Evolutionary conservation across 352 stramenopile genomes (phyloP).

Genomic region (Pythium graminicola): DNA sequence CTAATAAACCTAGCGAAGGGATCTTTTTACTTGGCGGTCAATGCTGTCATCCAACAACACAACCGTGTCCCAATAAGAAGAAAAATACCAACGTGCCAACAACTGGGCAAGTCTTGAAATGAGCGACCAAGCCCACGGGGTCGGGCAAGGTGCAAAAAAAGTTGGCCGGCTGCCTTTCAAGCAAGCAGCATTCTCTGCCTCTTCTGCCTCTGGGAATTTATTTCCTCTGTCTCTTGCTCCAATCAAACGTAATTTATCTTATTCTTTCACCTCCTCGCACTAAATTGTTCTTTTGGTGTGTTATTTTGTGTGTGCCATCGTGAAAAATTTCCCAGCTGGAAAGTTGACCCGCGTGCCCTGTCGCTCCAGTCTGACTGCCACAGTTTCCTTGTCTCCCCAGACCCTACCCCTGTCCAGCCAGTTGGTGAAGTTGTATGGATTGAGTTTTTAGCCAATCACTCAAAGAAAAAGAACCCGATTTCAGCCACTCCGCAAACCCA

Average conservation of each 20-base stretch:
- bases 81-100: slow-evolving; percentile 6
- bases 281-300: neutral
- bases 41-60: no score
- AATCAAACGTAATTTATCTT: no score
- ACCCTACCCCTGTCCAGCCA: slow-evolving; percentile 16
- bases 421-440: slow-evolving; percentile 8
- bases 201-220: slow-evolving; percentile 10
- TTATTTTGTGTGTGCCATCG: neutral
- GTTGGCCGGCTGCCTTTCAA: slow-evolving; percentile 5
- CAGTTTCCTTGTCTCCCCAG: slow-evolving; percentile 5
- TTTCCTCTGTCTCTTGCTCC: slow-evolving; percentile 10
- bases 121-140: neutral
- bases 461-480: slow-evolving; percentile 16
- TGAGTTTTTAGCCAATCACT: slow-evolving; percentile 19
- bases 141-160: slow-evolving; percentile 5
- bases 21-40: no score
- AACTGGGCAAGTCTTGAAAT: slow-evolving; percentile 21
- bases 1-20: no score
- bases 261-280: neutral
- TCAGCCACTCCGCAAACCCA: slow-evolving; percentile 8
- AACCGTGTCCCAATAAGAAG: no score
- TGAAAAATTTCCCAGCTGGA: slow-evolving; percentile 17
- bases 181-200: slow-evolving; percentile 1
- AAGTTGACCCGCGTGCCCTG: slow-evolving; percentile 14
- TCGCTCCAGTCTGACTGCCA: slow-evolving; percentile 21